Base-by-base conservation (phyloP, 306 rosid species). In the Mucuna pruriens region DNA sequence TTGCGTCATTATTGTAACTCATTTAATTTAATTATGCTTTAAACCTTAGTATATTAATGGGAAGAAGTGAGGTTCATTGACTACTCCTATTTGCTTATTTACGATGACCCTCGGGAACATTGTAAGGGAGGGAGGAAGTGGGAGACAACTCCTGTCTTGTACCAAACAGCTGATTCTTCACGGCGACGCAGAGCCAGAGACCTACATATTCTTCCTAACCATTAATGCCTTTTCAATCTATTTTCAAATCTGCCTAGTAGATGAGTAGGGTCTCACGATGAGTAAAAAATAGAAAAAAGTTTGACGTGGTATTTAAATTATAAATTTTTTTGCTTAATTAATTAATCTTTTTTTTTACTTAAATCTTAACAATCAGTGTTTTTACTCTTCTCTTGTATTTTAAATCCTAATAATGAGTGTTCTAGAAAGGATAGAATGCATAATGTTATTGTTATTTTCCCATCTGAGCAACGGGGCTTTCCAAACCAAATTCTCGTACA, bases 121-220 rank as follows among this genome's bases (percentile, higher is more conserved):
- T 62, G 77, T 72, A 69, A 70, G 9, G 34, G 26, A 71, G 23
- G 66, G 61, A 63, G 31, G 70, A 62, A 42, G 65, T 80, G 39
- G 76, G 78, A 64, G 76, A 78, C 83, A 83, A 49, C 64, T 84
- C 6, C 55, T 73, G 76, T 57, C 69, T 74, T 80, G 39, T 78
- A 34, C 73, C 60, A 36, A 75, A 73, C 66, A 40, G 23, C 68
- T 73, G 86, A 77, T 81, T 77, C 90, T 87, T 87, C 82, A 84
- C 85, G 90, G 74, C 78, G 52, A 84, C 57, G 76, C 73, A 76
- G 75, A 71, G 83, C 13, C 40, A 31, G 0, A 20, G 51, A n/a
- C n/a, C 83, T 34, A 39, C 60, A 71, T 66, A 65, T 80, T 80
- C 71, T 64, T 83, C 63, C 74, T 69, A 76, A 55, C 44, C 84